Base-by-base conservation (phyloP, 1,284 basidiomycete genomes). In the Ustilago vetiveriae region DNA sequence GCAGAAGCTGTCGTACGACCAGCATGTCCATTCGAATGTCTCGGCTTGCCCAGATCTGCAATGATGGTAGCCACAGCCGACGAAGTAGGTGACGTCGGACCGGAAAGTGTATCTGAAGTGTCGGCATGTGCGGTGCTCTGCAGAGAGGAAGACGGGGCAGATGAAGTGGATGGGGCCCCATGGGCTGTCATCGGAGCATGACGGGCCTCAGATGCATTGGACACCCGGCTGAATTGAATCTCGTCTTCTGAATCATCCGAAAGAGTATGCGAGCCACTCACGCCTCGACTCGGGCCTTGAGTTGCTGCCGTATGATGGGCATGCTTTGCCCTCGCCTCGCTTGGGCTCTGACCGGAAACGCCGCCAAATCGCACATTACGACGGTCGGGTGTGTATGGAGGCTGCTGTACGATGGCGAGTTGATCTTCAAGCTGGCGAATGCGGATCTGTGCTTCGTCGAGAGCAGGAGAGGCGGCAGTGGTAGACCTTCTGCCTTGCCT, bases 51-150 rank as follows among this genome's bases (percentile, higher is more conserved):
- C 8, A 55, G 26, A n/a, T 55, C 52, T 17, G 52, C 44, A 13
- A 55, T 55, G 52, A 55, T 55, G 44, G 17, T 47, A 3, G 52
- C 52, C 4, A 47, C 52, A 2, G 52, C 52, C 7, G 44, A 55
- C 1, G 52, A 55, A 1, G 52, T 55, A 3, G 52, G 52, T 4
- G 52, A 55, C 3, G 24, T 42, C 3, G 52, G 44, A n/a, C n/a
- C n/a, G n/a, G n/a, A n/a, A n/a, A n/a, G n/a, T n/a, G n/a, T n/a
- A n/a, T n/a, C 7, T 21, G 13, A 6, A 37, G 37, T 24, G 52
- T 27, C n/a, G 44, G 22, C 8, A 7, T 22, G 29, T 19, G 24
- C 8, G 39, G 29, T 14, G 10, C 29, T 14, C 9, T 14, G 29
- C 29, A 10, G 7, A 16, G n/a, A n/a, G n/a, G n/a, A n/a, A n/a